phyloP scores from a whole-genome alignment of 2,329 filamentous ascomycete genomes.

The Aspergillus persii region DNA sequence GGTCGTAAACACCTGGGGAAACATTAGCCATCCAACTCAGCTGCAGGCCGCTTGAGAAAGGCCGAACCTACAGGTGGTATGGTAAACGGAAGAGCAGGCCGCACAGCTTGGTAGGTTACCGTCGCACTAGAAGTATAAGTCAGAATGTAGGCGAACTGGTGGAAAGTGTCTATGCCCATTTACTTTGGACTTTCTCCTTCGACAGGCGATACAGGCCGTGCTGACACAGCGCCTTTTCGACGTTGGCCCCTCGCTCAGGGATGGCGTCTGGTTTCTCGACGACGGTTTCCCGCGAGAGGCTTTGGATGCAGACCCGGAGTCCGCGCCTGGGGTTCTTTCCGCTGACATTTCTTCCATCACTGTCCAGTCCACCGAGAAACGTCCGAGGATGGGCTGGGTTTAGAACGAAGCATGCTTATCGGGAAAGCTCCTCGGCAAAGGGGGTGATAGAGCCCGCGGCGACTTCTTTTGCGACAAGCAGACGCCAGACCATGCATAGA shows the following conservation, averaged over 20 bases:
- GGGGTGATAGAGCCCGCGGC: not conserved
- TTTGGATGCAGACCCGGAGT: slow-evolving; percentile 12
- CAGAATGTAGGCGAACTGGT: not conserved
- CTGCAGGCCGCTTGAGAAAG: not conserved
- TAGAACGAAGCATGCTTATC: slow-evolving; percentile 23
- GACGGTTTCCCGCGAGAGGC: slow-evolving; percentile 15
- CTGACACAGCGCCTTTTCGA: slow-evolving; percentile 74
- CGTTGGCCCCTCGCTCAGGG: slow-evolving; percentile 27
- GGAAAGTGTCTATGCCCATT: not conserved
- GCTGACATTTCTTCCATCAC: slow-evolving; percentile 22
- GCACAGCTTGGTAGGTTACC: slow-evolving; percentile 88
- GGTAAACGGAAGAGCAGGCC: slow-evolving; percentile 91
- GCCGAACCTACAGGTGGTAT: slow-evolving; percentile 39
- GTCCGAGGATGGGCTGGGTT: slow-evolving; percentile 16
- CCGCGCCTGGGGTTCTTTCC: slow-evolving; percentile 15
- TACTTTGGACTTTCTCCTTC: slow-evolving; percentile 72
- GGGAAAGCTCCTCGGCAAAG: slow-evolving; percentile 5
- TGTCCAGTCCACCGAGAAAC: slow-evolving; percentile 27
- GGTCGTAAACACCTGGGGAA: slow-evolving; percentile 83
- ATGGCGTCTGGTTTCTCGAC: slow-evolving; percentile 30
- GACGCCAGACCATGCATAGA: not conserved
- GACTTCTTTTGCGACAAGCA: not conserved
- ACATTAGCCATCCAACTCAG: slow-evolving; percentile 11
- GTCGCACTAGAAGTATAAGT: slow-evolving; percentile 62
- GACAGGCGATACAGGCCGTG: slow-evolving; percentile 79